A percentile compares a stretch with the other conserved stretches of the same genome.
Conservation (phyloP, 106 monocot species). For the Dioscorea dumetorum region DNA sequence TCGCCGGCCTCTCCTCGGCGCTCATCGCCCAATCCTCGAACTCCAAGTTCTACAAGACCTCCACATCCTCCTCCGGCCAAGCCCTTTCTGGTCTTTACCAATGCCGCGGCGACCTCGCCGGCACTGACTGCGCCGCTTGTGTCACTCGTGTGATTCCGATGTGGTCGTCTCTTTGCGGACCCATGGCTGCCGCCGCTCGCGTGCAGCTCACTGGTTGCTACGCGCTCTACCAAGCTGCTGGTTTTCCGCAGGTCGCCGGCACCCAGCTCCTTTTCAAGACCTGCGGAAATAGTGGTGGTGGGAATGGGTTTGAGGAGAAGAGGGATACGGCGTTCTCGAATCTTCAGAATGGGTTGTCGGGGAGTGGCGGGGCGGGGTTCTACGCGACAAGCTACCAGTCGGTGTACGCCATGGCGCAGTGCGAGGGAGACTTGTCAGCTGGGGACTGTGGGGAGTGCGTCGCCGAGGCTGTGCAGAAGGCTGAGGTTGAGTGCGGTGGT, state of each 20-base stretch:
- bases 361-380: slow-evolving; percentile 37
- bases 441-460: slow-evolving; percentile 80
- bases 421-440: slow-evolving; percentile 78
- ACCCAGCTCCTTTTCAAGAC: slow-evolving; percentile 76
- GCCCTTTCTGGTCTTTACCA: slow-evolving; percentile 79
- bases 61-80: slow-evolving; percentile 36
- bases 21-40: slow-evolving; percentile 46
- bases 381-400: slow-evolving; percentile 64
- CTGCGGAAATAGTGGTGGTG: slow-evolving; percentile 40
- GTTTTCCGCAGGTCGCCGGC: slow-evolving; percentile 83
- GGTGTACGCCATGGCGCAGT: slow-evolving; percentile 93
- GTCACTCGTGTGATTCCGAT: slow-evolving; percentile 39
- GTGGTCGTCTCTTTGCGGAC: slow-evolving; percentile 61
- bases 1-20: slow-evolving; percentile 53
- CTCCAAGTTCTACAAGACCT: slow-evolving; percentile 79
- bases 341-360: slow-evolving; percentile 51
- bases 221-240: slow-evolving; percentile 68
- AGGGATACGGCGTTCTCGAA: slow-evolving; percentile 75
- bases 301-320: slow-evolving; percentile 54
- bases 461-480: slow-evolving; percentile 80
- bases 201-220: slow-evolving; percentile 90
- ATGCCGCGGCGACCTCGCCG: slow-evolving; percentile 81
- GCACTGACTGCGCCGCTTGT: slow-evolving; percentile 74
- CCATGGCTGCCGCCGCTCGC: slow-evolving; percentile 55
- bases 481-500: slow-evolving; percentile 90